Percentiles rank a stretch among this genome's conserved stretches.
These are phyloP conservation scores for Collybia nuda DNA, from an alignment of 768 basidiomycete genomes.

Conservation along the genomic window DNA sequence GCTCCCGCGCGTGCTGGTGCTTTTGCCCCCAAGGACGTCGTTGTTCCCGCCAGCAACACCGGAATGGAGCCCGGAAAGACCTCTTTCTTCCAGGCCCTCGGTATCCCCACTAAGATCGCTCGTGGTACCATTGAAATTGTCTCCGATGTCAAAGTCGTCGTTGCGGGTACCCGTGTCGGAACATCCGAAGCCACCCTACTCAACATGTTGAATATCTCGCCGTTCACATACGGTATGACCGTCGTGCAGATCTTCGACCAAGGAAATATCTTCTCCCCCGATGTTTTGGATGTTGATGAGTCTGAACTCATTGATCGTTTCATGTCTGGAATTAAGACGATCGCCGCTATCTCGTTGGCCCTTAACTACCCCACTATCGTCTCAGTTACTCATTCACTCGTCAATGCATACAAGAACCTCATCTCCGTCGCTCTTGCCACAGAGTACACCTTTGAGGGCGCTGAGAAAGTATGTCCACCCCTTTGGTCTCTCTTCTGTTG, in stretches of 20 bases:
- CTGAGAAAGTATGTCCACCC: constrained; percentile 73
- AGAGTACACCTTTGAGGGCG: constrained; percentile 92
- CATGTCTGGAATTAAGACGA: constrained; percentile 90
- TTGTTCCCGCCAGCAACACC: constrained; percentile 94
- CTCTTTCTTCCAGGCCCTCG: constrained; percentile 99
- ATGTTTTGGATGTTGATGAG: constrained; percentile 92
- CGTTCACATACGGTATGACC: constrained; percentile 99
- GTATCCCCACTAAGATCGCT: constrained; percentile 99
- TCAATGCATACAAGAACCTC: constrained; percentile 99
- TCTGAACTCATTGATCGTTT: constrained; percentile 89
- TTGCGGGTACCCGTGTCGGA: constrained; percentile 91
- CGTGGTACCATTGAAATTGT: constrained; percentile 99
- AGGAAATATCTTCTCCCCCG: constrained; percentile 88
- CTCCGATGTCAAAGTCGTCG: constrained; percentile 93
- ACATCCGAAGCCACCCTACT: constrained; percentile 95
- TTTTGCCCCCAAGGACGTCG: constrained; percentile 88
- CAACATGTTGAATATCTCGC: constrained; percentile 99
- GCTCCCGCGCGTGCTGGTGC: constrained; percentile 99
- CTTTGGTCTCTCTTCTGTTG: constrained; percentile 11
- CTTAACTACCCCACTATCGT: constrained; percentile 95
- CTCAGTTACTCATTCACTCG: constrained; percentile 90
- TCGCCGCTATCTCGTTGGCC: constrained; percentile 94
- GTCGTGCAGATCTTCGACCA: constrained; percentile 96
- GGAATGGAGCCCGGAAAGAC: constrained; percentile 99
- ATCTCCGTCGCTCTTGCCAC: constrained; percentile 86